These are phyloP conservation scores for Ustilago crameri DNA, from an alignment of 1,284 basidiomycete genomes.

Conservation along the genomic window DNA sequence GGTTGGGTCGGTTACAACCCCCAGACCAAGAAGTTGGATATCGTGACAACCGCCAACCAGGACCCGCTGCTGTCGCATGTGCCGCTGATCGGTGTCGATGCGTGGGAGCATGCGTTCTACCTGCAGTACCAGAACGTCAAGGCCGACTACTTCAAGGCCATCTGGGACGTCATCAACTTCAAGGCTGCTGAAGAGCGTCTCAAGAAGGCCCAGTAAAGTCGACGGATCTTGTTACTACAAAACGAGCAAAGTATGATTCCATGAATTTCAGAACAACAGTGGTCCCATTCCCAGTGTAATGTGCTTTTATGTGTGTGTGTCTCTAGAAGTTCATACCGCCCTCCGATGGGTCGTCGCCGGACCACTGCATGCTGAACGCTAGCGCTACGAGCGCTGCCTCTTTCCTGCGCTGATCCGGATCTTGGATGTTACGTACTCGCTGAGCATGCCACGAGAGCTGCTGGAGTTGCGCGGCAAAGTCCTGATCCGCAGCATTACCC, in stretches of 20 bases:
- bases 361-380: constrained; percentile 49
- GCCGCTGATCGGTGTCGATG: constrained; percentile 66
- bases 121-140: constrained; percentile 68
- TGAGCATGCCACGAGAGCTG: constrained; percentile 45
- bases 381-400: constrained; percentile 46
- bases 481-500: constrained; percentile 3
- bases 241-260: too few relatives aligned
- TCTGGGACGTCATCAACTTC: constrained; percentile 68
- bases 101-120: constrained; percentile 68
- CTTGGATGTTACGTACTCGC: constrained; percentile 38
- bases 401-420: constrained; percentile 40
- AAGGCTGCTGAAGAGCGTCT: constrained; percentile 67
- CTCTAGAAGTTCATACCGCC: constrained; percentile 23
- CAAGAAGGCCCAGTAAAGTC: constrained; percentile 53
- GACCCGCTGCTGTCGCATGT: constrained; percentile 65
- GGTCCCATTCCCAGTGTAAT: background rate
- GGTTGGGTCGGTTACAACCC: constrained; percentile 65
- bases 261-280: too few relatives aligned
- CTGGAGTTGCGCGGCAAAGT: constrained; percentile 26
- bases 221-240: background rate
- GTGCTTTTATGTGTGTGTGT: background rate
- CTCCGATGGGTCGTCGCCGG: constrained; percentile 4
- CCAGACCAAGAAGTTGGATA: constrained; percentile 57
- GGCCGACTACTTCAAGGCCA: constrained; percentile 67
- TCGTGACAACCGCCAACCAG: constrained; percentile 66